Conservation (phyloP, 306 rosid genomes). For the Castanea crenata region DNA sequence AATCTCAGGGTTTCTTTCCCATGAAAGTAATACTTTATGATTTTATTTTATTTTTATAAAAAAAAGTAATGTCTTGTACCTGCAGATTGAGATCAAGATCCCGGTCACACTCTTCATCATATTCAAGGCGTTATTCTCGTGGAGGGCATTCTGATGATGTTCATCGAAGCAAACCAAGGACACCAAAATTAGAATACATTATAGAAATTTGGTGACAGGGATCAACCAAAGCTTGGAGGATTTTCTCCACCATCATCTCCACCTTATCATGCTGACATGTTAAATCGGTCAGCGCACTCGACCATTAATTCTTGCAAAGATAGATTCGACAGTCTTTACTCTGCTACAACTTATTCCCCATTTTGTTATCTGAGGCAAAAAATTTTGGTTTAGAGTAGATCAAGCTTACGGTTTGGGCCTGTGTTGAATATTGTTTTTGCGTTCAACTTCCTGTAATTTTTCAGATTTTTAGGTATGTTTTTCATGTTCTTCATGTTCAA, state of each 20-base stretch:
- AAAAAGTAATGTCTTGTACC: background rate
- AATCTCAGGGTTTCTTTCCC: conserved; percentile 9
- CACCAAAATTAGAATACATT: conserved; percentile 88
- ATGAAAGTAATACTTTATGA: background rate
- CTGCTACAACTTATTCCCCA: conserved; percentile 82
- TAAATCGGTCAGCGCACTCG: conserved; percentile 99
- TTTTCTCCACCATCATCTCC: conserved; percentile 90
- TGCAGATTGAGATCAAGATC: conserved; percentile 80
- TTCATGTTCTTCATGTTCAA: no score
- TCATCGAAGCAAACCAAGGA: conserved; percentile 69
- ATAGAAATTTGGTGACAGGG: conserved; percentile 77
- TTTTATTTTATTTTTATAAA: background rate
- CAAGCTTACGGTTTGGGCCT: conserved; percentile 55
- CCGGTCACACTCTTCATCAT: conserved; percentile 74
- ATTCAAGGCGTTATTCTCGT: conserved; percentile 63
- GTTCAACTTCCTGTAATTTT: no score
- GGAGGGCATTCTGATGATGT: conserved; percentile 67
- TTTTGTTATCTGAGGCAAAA: conserved; percentile 76
- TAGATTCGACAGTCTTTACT: conserved; percentile 90
- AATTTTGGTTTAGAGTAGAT: conserved; percentile 77
- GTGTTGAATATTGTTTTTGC: no score
- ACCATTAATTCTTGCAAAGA: conserved; percentile 96
- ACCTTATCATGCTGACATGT: conserved; percentile 70
- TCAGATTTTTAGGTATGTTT: no score
- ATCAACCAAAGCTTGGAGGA: conserved; percentile 63